Conservation (phyloP, 1,284 basidiomycete genomes). For the Hortiboletus rubellus region DNA sequence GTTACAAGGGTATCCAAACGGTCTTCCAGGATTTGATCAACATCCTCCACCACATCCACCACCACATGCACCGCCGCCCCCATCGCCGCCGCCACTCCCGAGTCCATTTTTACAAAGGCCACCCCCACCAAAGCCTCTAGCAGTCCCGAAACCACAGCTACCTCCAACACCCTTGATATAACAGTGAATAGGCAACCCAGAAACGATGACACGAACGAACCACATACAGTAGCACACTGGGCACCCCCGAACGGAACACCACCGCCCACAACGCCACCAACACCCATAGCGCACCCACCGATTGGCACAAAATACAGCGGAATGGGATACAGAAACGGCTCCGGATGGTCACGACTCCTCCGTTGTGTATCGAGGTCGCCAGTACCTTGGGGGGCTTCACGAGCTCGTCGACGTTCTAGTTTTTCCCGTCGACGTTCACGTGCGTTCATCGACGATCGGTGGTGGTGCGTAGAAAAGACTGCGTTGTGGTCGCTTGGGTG, state of each 20-base stretch:
- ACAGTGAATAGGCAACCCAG: background rate
- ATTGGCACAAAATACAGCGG: constrained; percentile 29
- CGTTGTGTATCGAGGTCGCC: background rate
- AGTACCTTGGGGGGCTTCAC: background rate
- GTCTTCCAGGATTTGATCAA: too few species aligned
- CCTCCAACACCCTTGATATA: background rate
- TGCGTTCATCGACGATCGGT: constrained; percentile 8
- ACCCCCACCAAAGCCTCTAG: too few species aligned
- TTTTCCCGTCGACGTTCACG: background rate
- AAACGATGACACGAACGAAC: background rate
- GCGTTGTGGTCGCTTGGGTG: constrained; percentile 48
- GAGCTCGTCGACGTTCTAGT: background rate
- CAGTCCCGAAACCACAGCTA: background rate
- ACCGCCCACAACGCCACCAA: constrained; percentile 21
- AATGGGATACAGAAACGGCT: constrained; percentile 35
- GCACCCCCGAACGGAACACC: background rate
- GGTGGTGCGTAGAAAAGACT: constrained; percentile 34
- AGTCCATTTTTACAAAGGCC: too few species aligned
- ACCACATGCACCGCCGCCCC: background rate
- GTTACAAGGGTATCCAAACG: too few species aligned
- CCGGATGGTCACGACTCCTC: background rate
- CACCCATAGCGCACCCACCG: constrained; percentile 18
- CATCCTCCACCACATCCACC: background rate
- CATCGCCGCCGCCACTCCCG: background rate
- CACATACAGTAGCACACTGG: constrained; percentile 11